These are phyloP conservation scores for Penicillium capsulatum DNA, from an alignment of 2,329 filamentous ascomycete species.

Conservation along the genomic window DNA sequence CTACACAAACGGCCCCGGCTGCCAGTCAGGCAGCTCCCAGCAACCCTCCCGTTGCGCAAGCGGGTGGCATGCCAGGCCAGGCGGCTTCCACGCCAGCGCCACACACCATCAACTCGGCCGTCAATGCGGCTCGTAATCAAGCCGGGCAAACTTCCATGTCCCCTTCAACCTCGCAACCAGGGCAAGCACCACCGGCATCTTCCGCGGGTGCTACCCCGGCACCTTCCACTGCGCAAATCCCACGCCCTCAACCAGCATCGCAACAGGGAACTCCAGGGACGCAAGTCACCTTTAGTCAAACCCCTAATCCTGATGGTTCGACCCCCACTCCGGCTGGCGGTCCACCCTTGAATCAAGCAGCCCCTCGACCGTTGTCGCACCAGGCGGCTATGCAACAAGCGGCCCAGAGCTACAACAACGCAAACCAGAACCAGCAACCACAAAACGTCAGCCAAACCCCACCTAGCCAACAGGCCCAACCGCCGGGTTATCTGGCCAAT, in stretches of 20 bases:
- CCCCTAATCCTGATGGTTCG: constrained; percentile 30
- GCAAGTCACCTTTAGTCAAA: constrained; percentile 30
- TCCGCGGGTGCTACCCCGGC: constrained; percentile 26
- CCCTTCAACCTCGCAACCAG: constrained; percentile 33
- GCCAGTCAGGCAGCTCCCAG: constrained; percentile 14
- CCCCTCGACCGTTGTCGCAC: constrained; percentile 43
- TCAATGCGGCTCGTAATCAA: constrained; percentile 43
- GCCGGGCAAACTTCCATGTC: constrained; percentile 37
- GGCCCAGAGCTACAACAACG: constrained; percentile 42
- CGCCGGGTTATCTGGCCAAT: constrained; percentile 41
- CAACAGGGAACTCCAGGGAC: constrained; percentile 30
- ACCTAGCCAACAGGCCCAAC: constrained; percentile 38
- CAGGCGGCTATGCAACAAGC: constrained; percentile 45
- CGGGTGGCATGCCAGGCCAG: constrained; percentile 30
- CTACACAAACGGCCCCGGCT: constrained; percentile 17
- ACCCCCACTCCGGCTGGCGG: constrained; percentile 29
- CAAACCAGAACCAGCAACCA: constrained; percentile 23
- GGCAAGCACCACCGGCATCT: constrained; percentile 30
- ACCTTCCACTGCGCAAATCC: constrained; percentile 20
- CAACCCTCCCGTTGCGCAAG: constrained; percentile 19
- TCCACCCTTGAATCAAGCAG: constrained; percentile 33
- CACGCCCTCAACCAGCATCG: constrained; percentile 26
- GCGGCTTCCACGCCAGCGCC: constrained; percentile 35
- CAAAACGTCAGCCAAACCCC: constrained; percentile 29
- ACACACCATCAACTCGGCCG: constrained; percentile 48